Evolutionary conservation across 2,329 filamentous ascomycete genomes (phyloP), one percentile per base, ranked within the genome.

Genomic region (Monosporascus sp.): DNA sequence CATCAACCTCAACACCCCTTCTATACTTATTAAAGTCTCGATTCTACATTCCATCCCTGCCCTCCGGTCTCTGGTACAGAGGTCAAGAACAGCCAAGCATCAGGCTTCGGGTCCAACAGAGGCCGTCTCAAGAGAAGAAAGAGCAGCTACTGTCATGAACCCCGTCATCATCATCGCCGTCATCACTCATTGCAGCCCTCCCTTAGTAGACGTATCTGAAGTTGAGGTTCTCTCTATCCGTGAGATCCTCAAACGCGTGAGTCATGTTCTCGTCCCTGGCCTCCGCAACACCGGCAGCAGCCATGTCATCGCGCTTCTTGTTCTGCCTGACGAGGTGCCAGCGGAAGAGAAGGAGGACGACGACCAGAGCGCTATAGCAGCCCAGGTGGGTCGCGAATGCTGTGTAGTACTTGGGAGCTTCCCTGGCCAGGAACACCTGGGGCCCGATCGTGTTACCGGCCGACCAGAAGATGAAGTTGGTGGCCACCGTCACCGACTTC

Each of bases 381-480:
- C 82, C 86, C 8, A 90, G 73, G 61, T 90, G 86, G 1, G 84
- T 85, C 6, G 83, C 76, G 55, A 88, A 88, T 1, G 87, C 87
- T 56, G 83, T 87, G 62, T 85, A 83, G 67, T 90, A 90, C 8
- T 81, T 76, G 0, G 87, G 86, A 0, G 73, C 75, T 62, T 90
- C 82, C 63, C 74, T 73, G 19, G 72, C 69, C 7, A 84, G 75
- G 69, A 87, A 88, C 0, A 87, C 82, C 63, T 87, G 84, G 1
- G 85, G 84, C 1, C 82, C 85, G 47, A 86, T 83, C 2, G 85
- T 80, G 60, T 90, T 90, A 1, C 86, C 86, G 0, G 80, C 77
- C 20, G 82, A 79, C 86, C 86, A 90, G 43, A 83, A 79, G 58
- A 89, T 76, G 64, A 90, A 90, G 68, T 87, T 89, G 59, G 83